Base-by-base conservation (phyloP, 306 rosid genomes). In the Quercus engelmannii region DNA sequence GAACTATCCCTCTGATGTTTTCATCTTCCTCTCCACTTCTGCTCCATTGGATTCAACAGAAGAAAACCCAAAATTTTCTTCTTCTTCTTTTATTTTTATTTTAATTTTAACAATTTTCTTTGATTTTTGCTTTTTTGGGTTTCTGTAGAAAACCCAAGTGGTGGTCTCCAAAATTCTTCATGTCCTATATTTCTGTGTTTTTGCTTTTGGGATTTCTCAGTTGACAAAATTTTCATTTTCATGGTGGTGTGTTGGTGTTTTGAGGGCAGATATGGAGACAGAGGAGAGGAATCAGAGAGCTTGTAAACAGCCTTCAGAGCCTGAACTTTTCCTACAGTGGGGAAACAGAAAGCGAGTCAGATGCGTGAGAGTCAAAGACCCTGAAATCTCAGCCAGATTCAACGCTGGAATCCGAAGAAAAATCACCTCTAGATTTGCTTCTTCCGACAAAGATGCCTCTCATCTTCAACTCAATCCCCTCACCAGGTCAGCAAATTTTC, bases 251-350 rank as follows among this genome's bases (percentile, higher is more conserved):
- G 25, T 74, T 55, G 54, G 41, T 20, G 51, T 65, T 59, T 38
- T 64, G 38, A 35, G 28, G 41, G 78, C 78, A 86, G 90, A 49
- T 35, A 88, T 92, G 93, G 94, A 90, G 78, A 88, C 91, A 12
- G 92, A 86, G 62, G 94, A 88, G 84, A 88, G 91, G 73, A 88
- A 84, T 84, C 89, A 87, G 79, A 85, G 87, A 55, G 85, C 77
- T 1, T 87, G 80, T 67, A 88, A 85, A 52, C 72, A 85, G 52
- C 72, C 78, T 31, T 78, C 84, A 17, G 94, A 92, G 78, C 89
- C 91, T 41, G 94, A 88, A 59, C 83, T 92, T 65, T 90, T 92
- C 89, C 83, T 92, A 78, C 93, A 90, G 94, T 90, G 97, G 97
- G 97, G 90, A 21, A 89, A 86, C 81, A 84, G 84, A 9, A 90